These are phyloP conservation scores for Fusarium sororula DNA, from an alignment of 2,329 filamentous ascomycete species.

Conservation along the genomic window DNA sequence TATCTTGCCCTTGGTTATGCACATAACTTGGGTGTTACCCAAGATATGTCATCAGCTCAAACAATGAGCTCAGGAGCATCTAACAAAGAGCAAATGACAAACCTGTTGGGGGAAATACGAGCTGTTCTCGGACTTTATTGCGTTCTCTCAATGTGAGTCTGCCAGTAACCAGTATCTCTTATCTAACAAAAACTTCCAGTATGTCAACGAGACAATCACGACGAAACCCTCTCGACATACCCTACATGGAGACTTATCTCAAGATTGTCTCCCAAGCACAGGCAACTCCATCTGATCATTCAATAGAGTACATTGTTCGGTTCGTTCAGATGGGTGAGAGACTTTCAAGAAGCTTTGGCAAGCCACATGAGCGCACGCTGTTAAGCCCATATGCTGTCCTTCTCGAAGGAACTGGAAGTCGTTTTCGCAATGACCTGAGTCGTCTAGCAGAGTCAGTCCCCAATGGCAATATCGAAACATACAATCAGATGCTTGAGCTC, in stretches of 20 bases:
- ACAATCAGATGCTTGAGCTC: conserved; percentile 38
- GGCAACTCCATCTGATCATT: conserved; percentile 43
- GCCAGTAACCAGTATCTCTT: neutral
- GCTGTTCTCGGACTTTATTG: conserved; percentile 53
- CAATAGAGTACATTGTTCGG: conserved; percentile 47
- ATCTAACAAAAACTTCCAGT: conserved; percentile 33
- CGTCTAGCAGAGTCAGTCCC: conserved; percentile 44
- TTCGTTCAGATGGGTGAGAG: conserved; percentile 49
- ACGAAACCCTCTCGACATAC: conserved; percentile 44
- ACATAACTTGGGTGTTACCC: conserved; percentile 51
- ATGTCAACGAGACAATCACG: conserved; percentile 51
- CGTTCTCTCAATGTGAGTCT: conserved; percentile 50
- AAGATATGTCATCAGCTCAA: conserved; percentile 14
- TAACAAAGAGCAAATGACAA: conserved; percentile 32
- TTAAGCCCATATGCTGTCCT: conserved; percentile 45
- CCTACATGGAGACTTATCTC: conserved; percentile 48
- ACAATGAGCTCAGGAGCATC: conserved; percentile 9
- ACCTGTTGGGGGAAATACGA: conserved; percentile 51
- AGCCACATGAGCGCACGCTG: conserved; percentile 42
- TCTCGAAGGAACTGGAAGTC: conserved; percentile 46
- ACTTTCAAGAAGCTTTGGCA: conserved; percentile 47
- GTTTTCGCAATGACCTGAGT: conserved; percentile 47
- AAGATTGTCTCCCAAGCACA: conserved; percentile 42
- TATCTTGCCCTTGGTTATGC: conserved; percentile 54
- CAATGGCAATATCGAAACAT: conserved; percentile 3